These are phyloP conservation scores for Russula lepida DNA, from an alignment of 768 basidiomycete species.

Conservation along the genomic window DNA sequence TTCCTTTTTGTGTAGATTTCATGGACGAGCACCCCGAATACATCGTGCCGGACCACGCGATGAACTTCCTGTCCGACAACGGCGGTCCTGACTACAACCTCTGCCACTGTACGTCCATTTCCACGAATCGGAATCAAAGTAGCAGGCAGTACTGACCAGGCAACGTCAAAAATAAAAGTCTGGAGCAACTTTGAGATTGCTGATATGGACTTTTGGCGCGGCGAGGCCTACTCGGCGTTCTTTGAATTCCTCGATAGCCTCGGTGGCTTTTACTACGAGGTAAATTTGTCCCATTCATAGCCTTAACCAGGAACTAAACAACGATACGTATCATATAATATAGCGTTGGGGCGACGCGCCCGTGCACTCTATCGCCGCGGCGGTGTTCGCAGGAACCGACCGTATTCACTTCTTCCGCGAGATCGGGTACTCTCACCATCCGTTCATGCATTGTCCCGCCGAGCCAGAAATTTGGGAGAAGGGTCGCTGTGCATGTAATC, in stretches of 20 bases:
- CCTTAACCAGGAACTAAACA: no score
- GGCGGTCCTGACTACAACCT: conserved; percentile 64
- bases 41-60: conserved; percentile 54
- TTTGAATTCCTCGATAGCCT: conserved; percentile 72
- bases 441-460: conserved; percentile 51
- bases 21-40: conserved; percentile 52
- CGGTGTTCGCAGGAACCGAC: conserved; percentile 63
- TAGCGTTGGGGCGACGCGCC: conserved; percentile 84
- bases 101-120: conserved; percentile 52
- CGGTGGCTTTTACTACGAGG: conserved; percentile 91
- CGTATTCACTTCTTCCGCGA: conserved; percentile 79
- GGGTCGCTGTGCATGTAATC: conserved; percentile 44
- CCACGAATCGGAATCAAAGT: not conserved
- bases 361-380: conserved; percentile 76
- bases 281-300: conserved; percentile 25
- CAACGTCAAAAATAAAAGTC: conserved; percentile 43
- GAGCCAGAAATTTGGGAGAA: conserved; percentile 31
- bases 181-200: conserved; percentile 96
- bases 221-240: conserved; percentile 73
- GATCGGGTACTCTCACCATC: conserved; percentile 77
- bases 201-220: conserved; percentile 74
- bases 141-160: not conserved
- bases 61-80: conserved; percentile 67
- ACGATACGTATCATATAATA: no score
- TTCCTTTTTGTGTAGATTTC: conserved; percentile 46